Evolutionary conservation across 2,329 filamentous ascomycete genomes (phyloP), one percentile per base, ranked within the genome.

Genomic region (Ascochyta clinopodiicola): DNA sequence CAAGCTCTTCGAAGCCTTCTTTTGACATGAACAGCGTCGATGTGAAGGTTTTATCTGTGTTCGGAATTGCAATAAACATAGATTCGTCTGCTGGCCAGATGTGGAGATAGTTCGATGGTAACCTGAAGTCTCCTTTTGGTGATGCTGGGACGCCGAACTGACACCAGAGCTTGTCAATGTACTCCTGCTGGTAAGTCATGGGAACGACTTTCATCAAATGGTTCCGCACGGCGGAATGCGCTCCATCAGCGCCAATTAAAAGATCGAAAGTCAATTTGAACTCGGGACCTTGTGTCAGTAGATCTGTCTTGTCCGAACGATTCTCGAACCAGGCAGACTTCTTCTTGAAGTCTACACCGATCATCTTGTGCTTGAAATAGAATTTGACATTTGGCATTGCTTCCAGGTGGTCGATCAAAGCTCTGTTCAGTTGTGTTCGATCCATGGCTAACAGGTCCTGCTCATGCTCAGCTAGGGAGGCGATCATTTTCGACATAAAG

Each of bases 41-140:
- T 0, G 93, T 97, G 73, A 99, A 99, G 2, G 91, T 90, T 52
- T 91, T 92, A 72, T 98, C 92, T 76, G 91, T 74, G n/a, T 82
- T 82, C 0, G 95, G 94, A 38, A 99, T 93, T 17, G 95, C 96
- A 70, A 99, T 99, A 78, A 99, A 99, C 96, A 99, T 98, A 69
- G 95, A 94, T 37, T 93, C 87, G 66, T 88, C 88, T 29, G 91
- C 92, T 0, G 95, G 95, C 95, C 95, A 99, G 72, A 99, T 99
- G 76, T 99, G 95, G 1, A 99, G 82, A 72, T 98, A 93, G 67
- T 97, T 91, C 1, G 92, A 92, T 0, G 92, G 95, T 64, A 98
- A 95, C 43, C 83, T 82, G 72, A 96, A 98, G 40, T 82, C 79
- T 21, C 81, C 80, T 0, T 71, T 63, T 9, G 73, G 56, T 2